Percentiles rank a stretch among this genome's conserved stretches.
Conservation (phyloP, 805 yeast genomes). For the Priceomyces carsonii region DNA sequence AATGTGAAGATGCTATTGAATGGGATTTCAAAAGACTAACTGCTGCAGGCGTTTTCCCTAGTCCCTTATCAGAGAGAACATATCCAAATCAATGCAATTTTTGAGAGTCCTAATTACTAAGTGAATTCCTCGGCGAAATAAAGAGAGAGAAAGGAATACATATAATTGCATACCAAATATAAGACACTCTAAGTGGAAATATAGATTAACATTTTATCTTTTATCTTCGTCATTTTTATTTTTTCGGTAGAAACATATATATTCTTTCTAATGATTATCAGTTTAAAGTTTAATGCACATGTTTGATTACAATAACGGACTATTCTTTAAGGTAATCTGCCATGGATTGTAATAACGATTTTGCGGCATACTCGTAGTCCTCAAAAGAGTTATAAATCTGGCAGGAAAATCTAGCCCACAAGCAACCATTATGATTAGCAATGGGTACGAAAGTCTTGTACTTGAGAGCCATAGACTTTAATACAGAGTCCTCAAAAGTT, state of each 20-base stretch:
- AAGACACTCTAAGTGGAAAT: no score
- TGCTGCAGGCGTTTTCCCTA: slow-evolving; percentile 69
- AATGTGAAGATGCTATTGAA: slow-evolving; percentile 78
- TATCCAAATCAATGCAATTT: slow-evolving; percentile 68
- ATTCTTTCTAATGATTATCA: not conserved
- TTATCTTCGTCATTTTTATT: no score
- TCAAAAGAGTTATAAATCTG: slow-evolving; percentile 58
- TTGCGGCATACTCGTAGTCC: slow-evolving; percentile 53
- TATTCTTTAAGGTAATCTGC: not conserved
- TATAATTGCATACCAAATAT: no score
- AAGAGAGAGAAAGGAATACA: not conserved
- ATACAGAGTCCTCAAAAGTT: slow-evolving; percentile 1
- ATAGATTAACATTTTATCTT: no score
- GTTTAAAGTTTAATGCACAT: not conserved
- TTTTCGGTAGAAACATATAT: not conserved
- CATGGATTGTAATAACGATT: slow-evolving; percentile 30
- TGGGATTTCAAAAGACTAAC: slow-evolving; percentile 78
- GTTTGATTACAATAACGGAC: not conserved
- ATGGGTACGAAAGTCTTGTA: slow-evolving; percentile 52
- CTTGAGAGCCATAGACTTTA: slow-evolving; percentile 14
- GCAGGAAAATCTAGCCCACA: slow-evolving; percentile 51
- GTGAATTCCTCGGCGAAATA: slow-evolving; percentile 1
- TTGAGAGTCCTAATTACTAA: slow-evolving; percentile 9
- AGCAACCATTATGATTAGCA: slow-evolving; percentile 34
- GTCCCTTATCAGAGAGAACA: slow-evolving; percentile 68